A percentile compares a stretch with the other conserved stretches of the same genome.
These are phyloP conservation scores for Phytophthora brassicae DNA, from an alignment of 352 stramenopile genomes.

Conservation along the genomic window DNA sequence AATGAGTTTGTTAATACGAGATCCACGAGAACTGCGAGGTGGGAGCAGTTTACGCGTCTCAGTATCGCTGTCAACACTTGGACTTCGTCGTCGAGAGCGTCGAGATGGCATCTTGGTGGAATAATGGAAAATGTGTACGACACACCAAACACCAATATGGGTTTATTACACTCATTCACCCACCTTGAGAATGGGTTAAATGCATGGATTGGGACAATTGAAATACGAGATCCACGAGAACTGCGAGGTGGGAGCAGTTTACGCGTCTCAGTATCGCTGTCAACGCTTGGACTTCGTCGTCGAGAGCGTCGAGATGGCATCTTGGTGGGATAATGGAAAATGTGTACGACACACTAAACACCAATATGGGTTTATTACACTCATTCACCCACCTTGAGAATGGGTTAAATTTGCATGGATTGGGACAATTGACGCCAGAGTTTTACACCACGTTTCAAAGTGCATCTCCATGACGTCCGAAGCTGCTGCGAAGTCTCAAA, in stretches of 20 bases:
- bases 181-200: not conserved
- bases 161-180: not conserved
- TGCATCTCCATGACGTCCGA: not conserved
- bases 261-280: conserved; percentile 14
- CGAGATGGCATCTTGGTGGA: conserved; percentile 9
- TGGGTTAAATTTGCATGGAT: not conserved
- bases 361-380: not conserved
- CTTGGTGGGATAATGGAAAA: not conserved
- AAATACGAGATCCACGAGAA: conserved; percentile 78
- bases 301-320: conserved; percentile 8
- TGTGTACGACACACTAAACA: conserved; percentile 3
- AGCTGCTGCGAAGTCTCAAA: too few relatives aligned
- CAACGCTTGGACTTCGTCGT: conserved; percentile 13
- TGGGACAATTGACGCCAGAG: too few relatives aligned
- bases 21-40: conserved; percentile 62
- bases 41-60: conserved; percentile 51
- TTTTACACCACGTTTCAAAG: conserved; percentile 4
- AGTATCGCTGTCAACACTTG: conserved; percentile 8
- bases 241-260: conserved; percentile 61
- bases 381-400: too few relatives aligned
- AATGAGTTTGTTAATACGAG: conserved; percentile 82
- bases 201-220: not conserved
- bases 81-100: conserved; percentile 12
- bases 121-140: conserved; percentile 2
- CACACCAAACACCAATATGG: not conserved